Evolutionary conservation across 306 rosid species (phyloP).

Genomic region (Ochetophila trinervis): DNA sequence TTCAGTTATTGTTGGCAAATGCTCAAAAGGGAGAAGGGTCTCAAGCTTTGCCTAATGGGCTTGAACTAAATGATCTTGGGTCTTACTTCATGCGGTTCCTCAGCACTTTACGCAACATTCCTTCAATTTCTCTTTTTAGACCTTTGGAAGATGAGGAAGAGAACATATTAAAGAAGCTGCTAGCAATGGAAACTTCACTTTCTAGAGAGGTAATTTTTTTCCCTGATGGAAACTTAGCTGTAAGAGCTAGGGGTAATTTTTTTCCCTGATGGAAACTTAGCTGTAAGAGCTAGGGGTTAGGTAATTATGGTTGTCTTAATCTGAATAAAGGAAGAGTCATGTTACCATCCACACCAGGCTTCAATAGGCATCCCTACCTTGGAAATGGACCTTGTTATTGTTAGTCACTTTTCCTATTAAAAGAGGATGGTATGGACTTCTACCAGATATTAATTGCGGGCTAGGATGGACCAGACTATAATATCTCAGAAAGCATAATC

Average conservation of each 20-base stretch:
- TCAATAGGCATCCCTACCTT: too few relatives aligned
- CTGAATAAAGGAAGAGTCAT: too few relatives aligned
- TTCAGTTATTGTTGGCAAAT: constrained; percentile 68
- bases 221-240: neutral
- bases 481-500: neutral
- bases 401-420: too few relatives aligned
- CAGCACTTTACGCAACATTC: constrained; percentile 71
- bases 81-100: constrained; percentile 86
- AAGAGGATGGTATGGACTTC: too few relatives aligned
- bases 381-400: too few relatives aligned
- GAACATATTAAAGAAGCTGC: constrained; percentile 57
- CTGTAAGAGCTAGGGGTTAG: neutral
- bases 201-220: constrained; percentile 54
- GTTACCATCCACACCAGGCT: too few relatives aligned
- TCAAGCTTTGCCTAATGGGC: constrained; percentile 36
- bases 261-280: neutral
- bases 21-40: constrained; percentile 80
- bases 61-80: constrained; percentile 77
- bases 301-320: too few relatives aligned
- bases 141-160: constrained; percentile 66
- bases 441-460: too few relatives aligned
- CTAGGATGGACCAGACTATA: too few relatives aligned
- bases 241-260: neutral
- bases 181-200: constrained; percentile 58
- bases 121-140: constrained; percentile 82